Percentiles rank a stretch among this genome's conserved stretches.
These are phyloP conservation scores for Alloascoidea hylecoeti DNA, from an alignment of 805 yeast genomes.

Conservation along the genomic window DNA sequence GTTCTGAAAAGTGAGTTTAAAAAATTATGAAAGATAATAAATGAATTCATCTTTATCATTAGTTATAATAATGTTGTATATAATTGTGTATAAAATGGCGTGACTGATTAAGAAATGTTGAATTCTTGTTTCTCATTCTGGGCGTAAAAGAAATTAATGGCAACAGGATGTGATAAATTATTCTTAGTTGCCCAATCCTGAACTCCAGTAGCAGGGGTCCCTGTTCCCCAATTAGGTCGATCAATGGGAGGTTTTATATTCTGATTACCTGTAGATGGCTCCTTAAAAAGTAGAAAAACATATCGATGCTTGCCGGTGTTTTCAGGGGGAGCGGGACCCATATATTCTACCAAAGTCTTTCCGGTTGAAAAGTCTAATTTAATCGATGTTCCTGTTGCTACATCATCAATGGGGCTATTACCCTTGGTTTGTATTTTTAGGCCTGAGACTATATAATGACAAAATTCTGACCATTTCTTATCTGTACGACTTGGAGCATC, in stretches of 20 bases:
- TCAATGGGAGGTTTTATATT: slow-evolving; percentile 24
- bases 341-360: slow-evolving; percentile 31
- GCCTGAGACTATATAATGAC: slow-evolving; percentile 41
- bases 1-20: no score
- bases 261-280: slow-evolving; percentile 25
- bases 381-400: neutral
- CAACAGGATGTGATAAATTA: slow-evolving; percentile 33
- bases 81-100: no score
- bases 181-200: slow-evolving; percentile 45
- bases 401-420: slow-evolving; percentile 1
- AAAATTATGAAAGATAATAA: no score
- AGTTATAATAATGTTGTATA: no score
- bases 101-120: no score
- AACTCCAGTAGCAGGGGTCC: slow-evolving; percentile 51
- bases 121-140: slow-evolving; percentile 24
- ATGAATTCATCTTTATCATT: no score
- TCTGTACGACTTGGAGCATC: slow-evolving; percentile 68
- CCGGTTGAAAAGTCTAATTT: slow-evolving; percentile 15
- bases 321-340: slow-evolving; percentile 66
- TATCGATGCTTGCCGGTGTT: slow-evolving; percentile 68
- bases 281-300: slow-evolving; percentile 53
- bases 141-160: slow-evolving; percentile 60
- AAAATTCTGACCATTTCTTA: slow-evolving; percentile 64
- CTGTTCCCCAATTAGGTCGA: slow-evolving; percentile 62
- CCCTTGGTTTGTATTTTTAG: slow-evolving; percentile 6